Percentiles rank a stretch among this genome's conserved stretches.
Conservation (phyloP, 2,329 filamentous ascomycete species). For the Trichophyton simii region DNA sequence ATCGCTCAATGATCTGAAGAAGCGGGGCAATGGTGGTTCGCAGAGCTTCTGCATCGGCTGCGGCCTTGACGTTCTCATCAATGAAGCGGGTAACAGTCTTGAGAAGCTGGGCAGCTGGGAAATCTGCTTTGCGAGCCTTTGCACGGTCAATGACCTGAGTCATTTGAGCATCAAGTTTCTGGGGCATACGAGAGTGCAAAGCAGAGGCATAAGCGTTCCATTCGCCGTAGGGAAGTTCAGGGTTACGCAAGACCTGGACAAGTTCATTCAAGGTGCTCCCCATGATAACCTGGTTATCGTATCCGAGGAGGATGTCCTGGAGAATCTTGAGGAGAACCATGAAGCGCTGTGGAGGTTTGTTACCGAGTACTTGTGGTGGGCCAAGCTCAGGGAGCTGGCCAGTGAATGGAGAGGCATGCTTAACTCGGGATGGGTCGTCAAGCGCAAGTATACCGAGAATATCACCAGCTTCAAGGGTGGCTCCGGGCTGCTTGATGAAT, state of each 20-base stretch:
- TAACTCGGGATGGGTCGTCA: conserved; percentile 89
- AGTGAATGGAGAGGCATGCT: conserved; percentile 88
- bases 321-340: conserved; percentile 63
- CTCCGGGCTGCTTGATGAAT: conserved; percentile 96
- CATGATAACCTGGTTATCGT: conserved; percentile 98
- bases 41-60: conserved; percentile 57
- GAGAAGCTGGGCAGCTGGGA: conserved; percentile 75
- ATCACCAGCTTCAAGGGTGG: conserved; percentile 94
- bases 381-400: conserved; percentile 82
- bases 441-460: conserved; percentile 94
- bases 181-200: conserved; percentile 92
- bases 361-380: conserved; percentile 73
- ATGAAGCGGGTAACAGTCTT: conserved; percentile 82
- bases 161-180: conserved; percentile 74
- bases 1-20: conserved; percentile 62
- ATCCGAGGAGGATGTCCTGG: conserved; percentile 78
- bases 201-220: conserved; percentile 94
- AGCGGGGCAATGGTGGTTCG: conserved; percentile 63
- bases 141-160: conserved; percentile 77
- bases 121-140: conserved; percentile 65
- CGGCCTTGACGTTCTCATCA: conserved; percentile 65
- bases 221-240: conserved; percentile 87
- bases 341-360: conserved; percentile 84
- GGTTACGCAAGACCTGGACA: conserved; percentile 77
- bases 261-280: conserved; percentile 70